Base-by-base conservation (phyloP, 2,329 filamentous ascomycete genomes). In the Pseudocercospora macadamiae region DNA sequence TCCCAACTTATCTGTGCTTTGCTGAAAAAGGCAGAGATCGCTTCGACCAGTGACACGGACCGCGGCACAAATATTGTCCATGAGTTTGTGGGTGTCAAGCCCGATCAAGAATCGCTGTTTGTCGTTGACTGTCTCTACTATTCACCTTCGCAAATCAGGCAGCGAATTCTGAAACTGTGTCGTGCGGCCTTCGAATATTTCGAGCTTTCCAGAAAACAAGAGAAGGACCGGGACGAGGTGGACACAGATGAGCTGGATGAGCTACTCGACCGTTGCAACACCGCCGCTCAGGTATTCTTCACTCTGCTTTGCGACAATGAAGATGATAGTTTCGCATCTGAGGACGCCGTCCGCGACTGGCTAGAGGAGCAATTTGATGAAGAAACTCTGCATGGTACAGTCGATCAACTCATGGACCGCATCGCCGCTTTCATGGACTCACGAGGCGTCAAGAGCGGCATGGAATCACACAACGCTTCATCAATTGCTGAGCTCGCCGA, bases 1-100 rank as follows among this genome's bases (percentile, higher is more conserved):
- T 49, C 39, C 26, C 42, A 47, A 21, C 44, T 56, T 8, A 34
- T 56, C 16, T 30, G 34, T 16, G 54, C 44, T 2, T 39, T 56
- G 44, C 25, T 56, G 3, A 16, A 37, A 14, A 28, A 36, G 32
- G 28, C 44, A 16, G 54, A 47, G 7, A 48, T 48, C 12, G 54
- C 54, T 28, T 28, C 51, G 18, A 36, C 49, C 28, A 49, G 42
- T 10, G 54, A 47, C 4, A 47, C 34, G 4, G 54, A 51, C 2
- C 57, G 57, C 2, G 57, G 60, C 6, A 61, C 59, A 3, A 48
- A 59, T 25, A 54, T 61, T 18, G 52, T 60, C 2, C 54, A 59
- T 23, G 58, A 63, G 39, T 57, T 54, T 34, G 45, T 28, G 23
- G 23, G 44, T 21, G 19, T n/a, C 21, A 45, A 26, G n/a, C 3